Evolutionary conservation across 768 basidiomycete species (phyloP), one percentile per base, ranked within the genome.

Genomic region (Rhizopogon vesiculosus): DNA sequence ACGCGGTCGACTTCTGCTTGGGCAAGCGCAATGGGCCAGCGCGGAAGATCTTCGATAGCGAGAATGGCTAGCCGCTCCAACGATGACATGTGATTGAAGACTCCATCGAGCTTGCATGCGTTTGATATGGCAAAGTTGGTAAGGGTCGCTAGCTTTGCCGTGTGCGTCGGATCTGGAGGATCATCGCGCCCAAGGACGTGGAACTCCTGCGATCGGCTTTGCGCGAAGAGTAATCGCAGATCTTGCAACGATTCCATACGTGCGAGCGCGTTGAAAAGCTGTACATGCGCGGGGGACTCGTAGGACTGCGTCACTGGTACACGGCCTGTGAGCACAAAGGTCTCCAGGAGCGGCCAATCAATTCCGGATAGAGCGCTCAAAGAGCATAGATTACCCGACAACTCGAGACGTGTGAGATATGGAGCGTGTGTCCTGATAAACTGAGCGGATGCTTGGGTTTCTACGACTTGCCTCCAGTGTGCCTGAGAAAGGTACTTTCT

Each of bases 61-160:
- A 71, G 62, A 41, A 71, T 67, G 29, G 70, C 70, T 1, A 71
- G 51, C 38, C 67, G 62, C 1, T 53, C 61, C 19, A 71, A 65
- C 13, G 61, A 70, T 2, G 65, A 22, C 61, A 65, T 67, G 57
- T 71, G 44, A 35, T 66, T 67, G 6, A 71, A 62, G 40, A 71
- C 50, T 16, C 69, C 70, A 0, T 63, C 51, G 22, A 71, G 65
- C 33, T 35, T 53, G 51, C 70, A 71, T 42, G 71, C 70, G 25
- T 73, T 73, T 6, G 71, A 73, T 18, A 73, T 64, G 41, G 70
- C 69, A 40, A 71, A 72, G 31, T 64, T 71, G 16, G 71, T 66
- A 19, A 71, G 31, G 33, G 71, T 72, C 12, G 71, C 70, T 6
- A 70, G 66, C 33, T 72, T 70, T 38, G 57, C 59, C 1, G 61